Evolutionary conservation across 108 stramenopile species (phyloP), one percentile per base, ranked within the genome.

Genomic region (Cyclotella kingstonii): DNA sequence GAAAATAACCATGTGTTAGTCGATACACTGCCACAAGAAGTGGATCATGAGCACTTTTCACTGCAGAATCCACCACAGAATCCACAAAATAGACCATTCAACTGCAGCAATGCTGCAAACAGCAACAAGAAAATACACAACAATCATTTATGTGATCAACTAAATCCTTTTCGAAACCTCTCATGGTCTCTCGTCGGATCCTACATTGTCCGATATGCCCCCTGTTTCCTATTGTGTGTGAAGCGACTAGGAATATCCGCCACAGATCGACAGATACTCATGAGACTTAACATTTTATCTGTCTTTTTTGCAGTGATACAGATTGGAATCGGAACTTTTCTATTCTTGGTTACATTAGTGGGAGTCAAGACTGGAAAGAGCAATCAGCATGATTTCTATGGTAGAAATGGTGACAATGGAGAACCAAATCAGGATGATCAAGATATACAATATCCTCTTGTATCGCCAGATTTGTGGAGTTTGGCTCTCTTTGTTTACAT

Each of bases 181-280:
- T 70, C 69, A 6, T 70, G 60, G 69, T 61, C 60, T 9, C 35
- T 70, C 12, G 10, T 70, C 12, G 60, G 69, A 9, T 68, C 52
- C 0, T 68, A 53, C 34, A 54, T 75, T 18, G 67, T 75, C 5
- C 48, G 73, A n/a, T 40, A 40, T n/a, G 71, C 70, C 25, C 80
- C 80, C 0, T 77, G 76, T 29, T 78, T 73, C 40, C n/a, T n/a
- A n/a, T 54, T 55, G 54, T 69, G 76, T 56, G 33, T 50, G 45
- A 84, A 66, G 14, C 40, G 58, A 14, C 28, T 80, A 21, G 73
- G 73, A 8, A 62, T 74, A 1, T 61, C 61, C 10, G 51, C 79
- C 2, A 84, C 90, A 7, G 87, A 91, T 59, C 67, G 90, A 29
- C 59, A 66, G 23, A 75, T 88, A 50, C 45, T 91, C 51, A 56